These are phyloP conservation scores for Cercospora sp. DNA, from an alignment of 2,329 filamentous ascomycete genomes.

Conservation along the genomic window DNA sequence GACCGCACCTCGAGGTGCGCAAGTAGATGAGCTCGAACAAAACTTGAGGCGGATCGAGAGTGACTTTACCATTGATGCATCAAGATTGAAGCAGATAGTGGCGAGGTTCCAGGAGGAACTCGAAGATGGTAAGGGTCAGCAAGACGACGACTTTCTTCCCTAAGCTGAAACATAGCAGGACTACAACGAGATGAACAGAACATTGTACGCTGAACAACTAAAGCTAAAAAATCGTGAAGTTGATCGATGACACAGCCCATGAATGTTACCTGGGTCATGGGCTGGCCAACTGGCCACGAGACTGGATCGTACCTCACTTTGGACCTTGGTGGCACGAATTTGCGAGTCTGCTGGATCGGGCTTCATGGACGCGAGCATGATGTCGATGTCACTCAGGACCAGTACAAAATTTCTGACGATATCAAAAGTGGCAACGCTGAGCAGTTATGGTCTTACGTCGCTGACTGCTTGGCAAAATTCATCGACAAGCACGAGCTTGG, in stretches of 20 bases:
- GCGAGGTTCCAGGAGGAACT: neutral
- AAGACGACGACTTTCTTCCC: neutral
- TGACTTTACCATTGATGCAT: neutral
- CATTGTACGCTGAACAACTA: neutral
- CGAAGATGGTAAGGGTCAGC: neutral
- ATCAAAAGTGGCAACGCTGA: conserved; percentile 83
- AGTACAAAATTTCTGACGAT: conserved; percentile 93
- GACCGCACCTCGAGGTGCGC: neutral
- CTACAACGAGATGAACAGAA: conserved; percentile 5
- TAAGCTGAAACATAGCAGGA: neutral
- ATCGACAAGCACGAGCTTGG: conserved; percentile 78
- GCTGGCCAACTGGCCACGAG: conserved; percentile 82
- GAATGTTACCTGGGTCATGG: conserved; percentile 98
- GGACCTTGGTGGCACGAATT: conserved; percentile 95
- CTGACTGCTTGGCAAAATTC: conserved; percentile 90
- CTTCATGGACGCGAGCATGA: conserved; percentile 85
- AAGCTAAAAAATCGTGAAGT: neutral
- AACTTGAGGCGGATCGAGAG: neutral
- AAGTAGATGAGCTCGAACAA: neutral
- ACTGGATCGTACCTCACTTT: conserved; percentile 84
- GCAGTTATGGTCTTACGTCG: conserved; percentile 93
- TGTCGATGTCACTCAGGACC: conserved; percentile 91
- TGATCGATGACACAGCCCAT: conserved; percentile 67
- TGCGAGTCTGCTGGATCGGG: conserved; percentile 91
- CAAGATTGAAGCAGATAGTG: neutral